Percentiles rank a stretch among this genome's conserved stretches.
Conservation (phyloP, 345 rosid species). For the Dovyalis caffra region DNA sequence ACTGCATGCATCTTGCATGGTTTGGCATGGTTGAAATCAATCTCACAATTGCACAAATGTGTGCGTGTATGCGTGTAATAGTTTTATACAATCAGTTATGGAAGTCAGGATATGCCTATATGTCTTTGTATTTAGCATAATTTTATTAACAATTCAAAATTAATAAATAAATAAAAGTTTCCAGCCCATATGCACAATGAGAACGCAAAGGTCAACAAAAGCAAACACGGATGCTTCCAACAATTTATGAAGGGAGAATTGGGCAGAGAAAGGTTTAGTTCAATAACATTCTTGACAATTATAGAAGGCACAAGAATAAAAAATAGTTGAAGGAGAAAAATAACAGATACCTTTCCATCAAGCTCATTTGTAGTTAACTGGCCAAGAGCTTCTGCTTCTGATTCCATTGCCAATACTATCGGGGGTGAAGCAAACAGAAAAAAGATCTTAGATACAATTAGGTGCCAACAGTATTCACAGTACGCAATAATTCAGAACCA, state of each 20-base stretch:
- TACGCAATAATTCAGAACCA: not conserved
- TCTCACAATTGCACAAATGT: not conserved
- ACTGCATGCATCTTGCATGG: not conserved
- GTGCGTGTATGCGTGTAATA: not conserved
- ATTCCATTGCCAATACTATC: conserved; percentile 62
- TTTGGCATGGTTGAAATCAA: not conserved
- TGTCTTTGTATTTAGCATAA: not conserved
- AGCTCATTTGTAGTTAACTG: conserved; percentile 66
- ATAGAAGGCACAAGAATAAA: not conserved
- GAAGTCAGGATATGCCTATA: not conserved
- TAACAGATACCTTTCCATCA: conserved; percentile 57
- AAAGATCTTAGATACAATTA: conserved; percentile 9
- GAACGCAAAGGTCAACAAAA: not conserved
- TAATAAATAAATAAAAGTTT: not conserved
- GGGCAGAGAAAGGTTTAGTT: not conserved
- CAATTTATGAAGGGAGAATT: not conserved
- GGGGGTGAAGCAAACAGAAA: not conserved
- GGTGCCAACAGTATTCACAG: not conserved
- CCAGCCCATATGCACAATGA: not conserved
- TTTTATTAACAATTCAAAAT: not conserved
- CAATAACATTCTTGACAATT: not conserved
- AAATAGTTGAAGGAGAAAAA: not conserved
- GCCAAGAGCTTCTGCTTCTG: conserved; percentile 66
- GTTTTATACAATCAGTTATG: not conserved
- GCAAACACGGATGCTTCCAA: not conserved